These are phyloP conservation scores for Eucalyptus curtisii DNA, from an alignment of 345 rosid species.

Conservation along the genomic window DNA sequence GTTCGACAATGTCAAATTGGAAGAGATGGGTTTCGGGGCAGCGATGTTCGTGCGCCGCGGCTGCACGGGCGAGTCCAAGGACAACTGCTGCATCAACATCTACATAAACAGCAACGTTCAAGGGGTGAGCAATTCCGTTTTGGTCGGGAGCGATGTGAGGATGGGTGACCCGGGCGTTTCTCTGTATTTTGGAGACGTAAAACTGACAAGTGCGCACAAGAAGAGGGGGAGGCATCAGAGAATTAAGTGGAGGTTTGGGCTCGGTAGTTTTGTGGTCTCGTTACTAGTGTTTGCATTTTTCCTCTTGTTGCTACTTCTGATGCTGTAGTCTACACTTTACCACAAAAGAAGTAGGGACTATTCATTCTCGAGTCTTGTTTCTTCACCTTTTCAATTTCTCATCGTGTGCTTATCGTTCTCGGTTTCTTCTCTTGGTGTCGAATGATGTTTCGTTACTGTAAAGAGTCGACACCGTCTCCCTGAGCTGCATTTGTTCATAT, in stretches of 20 bases:
- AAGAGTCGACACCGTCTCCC: neutral
- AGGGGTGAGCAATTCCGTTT: conserved; percentile 30
- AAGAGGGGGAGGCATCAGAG: neutral
- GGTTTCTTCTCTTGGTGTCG: neutral
- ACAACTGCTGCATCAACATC: conserved; percentile 31
- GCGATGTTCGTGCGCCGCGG: conserved; percentile 24
- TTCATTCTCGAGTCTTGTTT: neutral
- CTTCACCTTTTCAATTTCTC: neutral
- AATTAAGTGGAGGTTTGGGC: neutral
- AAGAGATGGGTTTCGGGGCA: neutral
- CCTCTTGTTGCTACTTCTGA: neutral
- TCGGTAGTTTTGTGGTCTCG: neutral
- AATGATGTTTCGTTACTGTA: neutral
- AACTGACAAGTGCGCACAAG: neutral
- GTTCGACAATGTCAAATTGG: neutral
- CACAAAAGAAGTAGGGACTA: neutral
- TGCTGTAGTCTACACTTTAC: neutral
- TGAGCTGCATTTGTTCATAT: neutral
- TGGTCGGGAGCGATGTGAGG: conserved; percentile 19
- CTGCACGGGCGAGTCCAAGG: conserved; percentile 7
- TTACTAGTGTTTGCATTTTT: neutral
- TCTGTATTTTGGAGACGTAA: neutral
- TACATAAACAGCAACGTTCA: conserved; percentile 34
- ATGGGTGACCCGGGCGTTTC: conserved; percentile 30
- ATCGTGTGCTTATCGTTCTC: neutral